Base-by-base conservation (phyloP, 768 basidiomycete genomes). In the Amylocystis lapponica region DNA sequence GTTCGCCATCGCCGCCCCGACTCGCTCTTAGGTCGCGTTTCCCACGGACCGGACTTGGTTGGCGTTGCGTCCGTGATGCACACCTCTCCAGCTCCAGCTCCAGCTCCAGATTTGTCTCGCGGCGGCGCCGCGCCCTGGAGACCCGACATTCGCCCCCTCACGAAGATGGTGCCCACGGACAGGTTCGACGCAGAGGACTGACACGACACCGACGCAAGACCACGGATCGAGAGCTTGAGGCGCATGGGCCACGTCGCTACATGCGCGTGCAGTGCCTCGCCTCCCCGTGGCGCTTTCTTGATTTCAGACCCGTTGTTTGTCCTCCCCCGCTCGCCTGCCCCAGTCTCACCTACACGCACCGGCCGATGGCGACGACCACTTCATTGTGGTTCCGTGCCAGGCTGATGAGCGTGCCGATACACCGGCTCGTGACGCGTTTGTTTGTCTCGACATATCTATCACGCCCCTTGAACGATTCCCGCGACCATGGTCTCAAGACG, bases 361-460 rank as follows among this genome's bases (percentile, higher is more conserved):
- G 48, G 52, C 50, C 62, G 78, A 77, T 74, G 71, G 75, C 74
- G 81, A 82, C 81, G 82, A 84, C 81, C 83, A 76, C 83, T 86
- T 86, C 45, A 62, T 56, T 86, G 85, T 75, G 83, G 83, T 83
- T 78, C 70, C 78, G 81, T 80, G 74, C 74, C 75, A 82, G 80
- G 79, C 71, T 49, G 50, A 49, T 42, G 45, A 48, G 71, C 72
- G 67, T 69, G 81, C 83, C 83, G 66, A 87, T 59, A 85, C 86
- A 82, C 70, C 60, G 83, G 83, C 79, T 61, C 75, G 65, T 66
- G 46, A 51, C 49, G 57, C 64, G 51, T 30, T 27, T 60, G 62
- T 57, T 61, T 53, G 46, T 62, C 60, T 49, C 55, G 53, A 51
- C 57, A 45, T 52, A n/a, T 53, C 50, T 49, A 20, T 21, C 45